Evolutionary conservation across 164 flowering plant genomes (phyloP).

Genomic region (Tinospora cordifolia): DNA sequence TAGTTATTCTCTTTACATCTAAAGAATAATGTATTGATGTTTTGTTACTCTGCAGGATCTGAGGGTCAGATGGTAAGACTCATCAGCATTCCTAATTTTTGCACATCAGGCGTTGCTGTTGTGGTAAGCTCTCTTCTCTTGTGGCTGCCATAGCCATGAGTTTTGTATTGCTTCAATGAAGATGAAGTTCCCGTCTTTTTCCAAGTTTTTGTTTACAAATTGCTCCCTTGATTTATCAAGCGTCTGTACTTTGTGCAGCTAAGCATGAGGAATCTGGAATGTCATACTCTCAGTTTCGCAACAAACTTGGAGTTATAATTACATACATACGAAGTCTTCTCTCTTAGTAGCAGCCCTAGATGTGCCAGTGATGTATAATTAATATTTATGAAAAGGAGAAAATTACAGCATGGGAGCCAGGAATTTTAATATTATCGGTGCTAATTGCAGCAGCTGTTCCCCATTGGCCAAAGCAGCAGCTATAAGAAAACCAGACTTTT

Average conservation of each 20-base stretch:
- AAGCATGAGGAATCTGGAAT: constrained; percentile 77
- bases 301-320: constrained; percentile 35
- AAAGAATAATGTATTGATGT: neutral
- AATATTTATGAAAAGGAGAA: neutral
- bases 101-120: constrained; percentile 76
- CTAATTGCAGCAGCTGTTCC: neutral
- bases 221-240: neutral
- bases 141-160: neutral
- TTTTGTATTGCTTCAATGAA: neutral
- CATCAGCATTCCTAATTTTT: constrained; percentile 76
- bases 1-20: neutral
- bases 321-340: neutral
- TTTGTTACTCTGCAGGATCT: constrained; percentile 44
- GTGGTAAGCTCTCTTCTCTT: constrained; percentile 41
- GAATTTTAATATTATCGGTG: neutral
- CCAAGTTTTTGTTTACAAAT: neutral
- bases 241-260: constrained; percentile 46
- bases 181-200: neutral
- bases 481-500: neutral
- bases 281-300: constrained; percentile 74
- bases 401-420: neutral
- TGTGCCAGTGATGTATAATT: neutral
- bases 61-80: constrained; percentile 88
- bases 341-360: neutral
- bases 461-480: neutral